Evolutionary conservation across 768 basidiomycete genomes (phyloP).

Genomic region (Phallus indusiatus): DNA sequence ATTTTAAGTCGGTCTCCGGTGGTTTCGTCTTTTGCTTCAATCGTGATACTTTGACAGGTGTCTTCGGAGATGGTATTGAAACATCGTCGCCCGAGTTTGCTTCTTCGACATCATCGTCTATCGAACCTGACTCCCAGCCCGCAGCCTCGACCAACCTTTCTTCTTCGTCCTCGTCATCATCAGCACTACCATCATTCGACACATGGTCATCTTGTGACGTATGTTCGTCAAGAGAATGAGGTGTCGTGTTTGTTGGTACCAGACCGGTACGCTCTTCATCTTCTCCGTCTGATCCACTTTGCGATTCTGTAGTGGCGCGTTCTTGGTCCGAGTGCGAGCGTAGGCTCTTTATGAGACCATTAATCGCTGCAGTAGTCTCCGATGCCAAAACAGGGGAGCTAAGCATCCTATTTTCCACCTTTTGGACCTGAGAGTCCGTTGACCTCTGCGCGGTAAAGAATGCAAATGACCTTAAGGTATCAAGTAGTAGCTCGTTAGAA

Average conservation of each 20-base stretch:
- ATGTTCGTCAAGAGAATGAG: constrained; percentile 11
- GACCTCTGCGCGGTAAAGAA: not conserved
- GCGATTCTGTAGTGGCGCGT: not conserved
- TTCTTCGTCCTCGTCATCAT: too few relatives aligned
- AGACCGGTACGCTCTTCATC: not conserved
- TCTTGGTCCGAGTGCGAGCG: constrained; percentile 17
- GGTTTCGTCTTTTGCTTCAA: constrained; percentile 6
- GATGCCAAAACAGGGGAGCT: constrained; percentile 69
- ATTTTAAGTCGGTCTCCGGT: constrained; percentile 17
- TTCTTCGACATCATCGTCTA: constrained; percentile 21
- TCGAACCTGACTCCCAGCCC: constrained; percentile 27
- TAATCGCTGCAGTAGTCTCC: constrained; percentile 43
- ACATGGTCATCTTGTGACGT: constrained; percentile 9
- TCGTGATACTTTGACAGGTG: constrained; percentile 14
- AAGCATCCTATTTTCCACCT: constrained; percentile 61
- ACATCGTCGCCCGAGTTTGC: constrained; percentile 12
- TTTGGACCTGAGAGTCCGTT: constrained; percentile 27
- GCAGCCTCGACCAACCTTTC: constrained; percentile 16
- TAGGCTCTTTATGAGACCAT: constrained; percentile 37
- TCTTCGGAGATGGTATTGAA: constrained; percentile 11
- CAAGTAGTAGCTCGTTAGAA: constrained; percentile 35
- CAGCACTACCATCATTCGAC: constrained; percentile 18
- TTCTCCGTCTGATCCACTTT: not conserved
- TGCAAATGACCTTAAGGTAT: constrained; percentile 27
- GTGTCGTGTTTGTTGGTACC: constrained; percentile 12